These are phyloP conservation scores for Flammula alnicola DNA, from an alignment of 1,284 basidiomycete species.

Conservation along the genomic window DNA sequence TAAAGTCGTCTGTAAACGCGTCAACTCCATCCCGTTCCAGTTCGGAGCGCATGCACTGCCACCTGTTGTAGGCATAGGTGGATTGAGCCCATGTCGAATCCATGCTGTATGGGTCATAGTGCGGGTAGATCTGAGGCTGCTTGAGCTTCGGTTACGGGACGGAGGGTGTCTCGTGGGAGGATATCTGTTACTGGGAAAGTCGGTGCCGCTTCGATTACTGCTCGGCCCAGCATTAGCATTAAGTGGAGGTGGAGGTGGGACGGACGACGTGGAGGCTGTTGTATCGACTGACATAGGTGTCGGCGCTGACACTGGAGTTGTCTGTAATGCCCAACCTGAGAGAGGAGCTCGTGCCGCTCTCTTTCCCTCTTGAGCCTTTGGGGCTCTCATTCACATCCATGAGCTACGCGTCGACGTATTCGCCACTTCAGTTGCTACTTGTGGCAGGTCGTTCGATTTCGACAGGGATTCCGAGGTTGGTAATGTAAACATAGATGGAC, in stretches of 20 bases:
- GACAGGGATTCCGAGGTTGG: slow-evolving; percentile 41
- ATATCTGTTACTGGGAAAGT: neutral
- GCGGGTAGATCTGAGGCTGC: slow-evolving; percentile 1
- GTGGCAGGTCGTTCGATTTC: slow-evolving; percentile 45
- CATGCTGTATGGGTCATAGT: slow-evolving; percentile 47
- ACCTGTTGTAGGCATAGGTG: slow-evolving; percentile 43
- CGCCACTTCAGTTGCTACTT: slow-evolving; percentile 61
- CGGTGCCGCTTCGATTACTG: slow-evolving; percentile 22
- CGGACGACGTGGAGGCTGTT: neutral
- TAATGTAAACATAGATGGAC: slow-evolving; percentile 30
- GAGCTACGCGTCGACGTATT: slow-evolving; percentile 74
- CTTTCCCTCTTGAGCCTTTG: slow-evolving; percentile 70
- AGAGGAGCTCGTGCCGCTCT: slow-evolving; percentile 35
- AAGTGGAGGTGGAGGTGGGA: slow-evolving; percentile 7
- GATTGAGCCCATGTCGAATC: slow-evolving; percentile 48
- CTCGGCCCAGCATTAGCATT: slow-evolving; percentile 11
- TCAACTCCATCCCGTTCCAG: slow-evolving; percentile 56
- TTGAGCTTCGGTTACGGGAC: neutral
- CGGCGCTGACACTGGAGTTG: slow-evolving; percentile 32
- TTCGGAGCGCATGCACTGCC: no score
- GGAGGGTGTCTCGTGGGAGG: slow-evolving; percentile 1
- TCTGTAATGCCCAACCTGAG: slow-evolving; percentile 43
- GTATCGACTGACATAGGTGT: slow-evolving; percentile 12
- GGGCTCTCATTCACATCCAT: slow-evolving; percentile 72
- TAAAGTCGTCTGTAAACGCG: slow-evolving; percentile 79